Percentiles rank a stretch among this genome's conserved stretches.
These are phyloP conservation scores for Aquilaria sinensis DNA, from an alignment of 345 rosid genomes.

Conservation along the genomic window DNA sequence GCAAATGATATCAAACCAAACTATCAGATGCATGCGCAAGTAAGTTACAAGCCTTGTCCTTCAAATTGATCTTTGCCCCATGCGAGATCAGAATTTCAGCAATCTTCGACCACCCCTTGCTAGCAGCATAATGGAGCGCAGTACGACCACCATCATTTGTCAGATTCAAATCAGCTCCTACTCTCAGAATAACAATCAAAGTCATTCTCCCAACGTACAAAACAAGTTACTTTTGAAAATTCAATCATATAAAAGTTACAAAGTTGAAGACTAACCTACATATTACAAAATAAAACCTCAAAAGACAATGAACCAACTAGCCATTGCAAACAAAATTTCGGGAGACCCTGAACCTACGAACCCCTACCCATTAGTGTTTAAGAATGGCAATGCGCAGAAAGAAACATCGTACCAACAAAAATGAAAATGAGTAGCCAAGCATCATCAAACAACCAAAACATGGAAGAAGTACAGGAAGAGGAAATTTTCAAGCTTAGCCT, in stretches of 20 bases:
- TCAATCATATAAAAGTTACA: neutral
- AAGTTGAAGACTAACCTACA: neutral
- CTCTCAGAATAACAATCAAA: neutral
- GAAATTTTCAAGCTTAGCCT: neutral
- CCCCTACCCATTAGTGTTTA: too few relatives aligned
- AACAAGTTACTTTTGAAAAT: neutral
- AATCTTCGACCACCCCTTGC: slow-evolving; percentile 74
- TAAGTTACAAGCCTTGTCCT: slow-evolving; percentile 63
- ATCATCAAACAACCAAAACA: neutral
- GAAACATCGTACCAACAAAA: too few relatives aligned
- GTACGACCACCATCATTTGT: slow-evolving; percentile 80
- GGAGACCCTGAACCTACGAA: too few relatives aligned
- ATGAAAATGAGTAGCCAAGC: neutral
- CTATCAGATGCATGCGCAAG: neutral
- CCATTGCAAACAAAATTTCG: too few relatives aligned
- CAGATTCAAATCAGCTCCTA: slow-evolving; percentile 75
- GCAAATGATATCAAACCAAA: neutral
- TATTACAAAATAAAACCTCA: neutral
- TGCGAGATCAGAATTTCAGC: slow-evolving; percentile 60
- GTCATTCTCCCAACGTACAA: neutral
- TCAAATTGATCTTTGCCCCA: slow-evolving; percentile 56
- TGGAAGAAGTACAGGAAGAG: neutral
- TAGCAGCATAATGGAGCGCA: slow-evolving; percentile 96
- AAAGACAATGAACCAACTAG: too few relatives aligned
- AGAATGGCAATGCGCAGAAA: too few relatives aligned